Evolutionary conservation across 2,329 filamentous ascomycete genomes (phyloP).

Genomic region (Thielaviopsis cerberus): DNA sequence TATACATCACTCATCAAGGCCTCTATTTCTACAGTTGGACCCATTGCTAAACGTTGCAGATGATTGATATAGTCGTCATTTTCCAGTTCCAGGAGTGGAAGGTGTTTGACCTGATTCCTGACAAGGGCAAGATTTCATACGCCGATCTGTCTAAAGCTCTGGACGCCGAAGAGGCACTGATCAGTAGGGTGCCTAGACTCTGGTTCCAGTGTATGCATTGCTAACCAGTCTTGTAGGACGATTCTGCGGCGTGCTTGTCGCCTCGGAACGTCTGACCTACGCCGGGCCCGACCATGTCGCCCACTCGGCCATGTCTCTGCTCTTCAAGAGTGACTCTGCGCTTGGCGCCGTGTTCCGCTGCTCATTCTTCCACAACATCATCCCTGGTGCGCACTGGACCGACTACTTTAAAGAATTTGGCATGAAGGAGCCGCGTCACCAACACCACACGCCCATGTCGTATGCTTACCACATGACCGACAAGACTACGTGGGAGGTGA

Average conservation of each 20-base stretch:
- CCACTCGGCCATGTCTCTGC: neutral
- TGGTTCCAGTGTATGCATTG: no score
- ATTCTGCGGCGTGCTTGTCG: constrained; percentile 1
- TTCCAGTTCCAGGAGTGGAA: constrained; percentile 19
- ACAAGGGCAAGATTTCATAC: constrained; percentile 16
- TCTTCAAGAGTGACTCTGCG: constrained; percentile 7
- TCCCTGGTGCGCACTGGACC: constrained; percentile 9
- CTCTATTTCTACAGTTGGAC: no score
- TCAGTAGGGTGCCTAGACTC: no score
- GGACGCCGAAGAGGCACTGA: constrained; percentile 16
- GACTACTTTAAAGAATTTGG: constrained; percentile 15
- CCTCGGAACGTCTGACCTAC: neutral
- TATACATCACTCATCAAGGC: no score
- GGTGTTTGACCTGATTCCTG: constrained; percentile 18
- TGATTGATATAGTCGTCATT: constrained; percentile 13
- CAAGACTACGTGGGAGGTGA: constrained; percentile 19
- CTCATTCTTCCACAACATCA: constrained; percentile 8
- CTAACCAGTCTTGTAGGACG: neutral
- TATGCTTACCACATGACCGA: constrained; percentile 18
- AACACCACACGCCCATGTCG: constrained; percentile 16
- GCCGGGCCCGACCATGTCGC: neutral
- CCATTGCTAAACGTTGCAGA: neutral
- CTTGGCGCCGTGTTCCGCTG: constrained; percentile 8
- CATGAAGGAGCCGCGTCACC: constrained; percentile 17
- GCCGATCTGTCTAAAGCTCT: constrained; percentile 16